These are phyloP conservation scores for Stagonosporopsis cucurbitacearum DNA, from an alignment of 2,329 filamentous ascomycete genomes.

Conservation along the genomic window DNA sequence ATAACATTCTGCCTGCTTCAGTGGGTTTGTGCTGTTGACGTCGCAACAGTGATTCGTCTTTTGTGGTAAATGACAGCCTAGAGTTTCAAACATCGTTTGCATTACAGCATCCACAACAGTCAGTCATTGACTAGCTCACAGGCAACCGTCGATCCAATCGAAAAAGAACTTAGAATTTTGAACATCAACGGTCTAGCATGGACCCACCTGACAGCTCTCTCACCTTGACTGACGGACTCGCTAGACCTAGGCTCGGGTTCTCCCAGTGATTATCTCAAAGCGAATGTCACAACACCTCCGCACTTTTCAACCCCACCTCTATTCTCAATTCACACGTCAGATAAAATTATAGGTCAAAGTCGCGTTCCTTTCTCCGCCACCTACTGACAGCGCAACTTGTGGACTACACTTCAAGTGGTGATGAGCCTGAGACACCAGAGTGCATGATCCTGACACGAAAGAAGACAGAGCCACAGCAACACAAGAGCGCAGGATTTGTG, in stretches of 20 bases:
- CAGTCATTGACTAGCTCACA: neutral
- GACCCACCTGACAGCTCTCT: neutral
- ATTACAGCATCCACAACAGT: neutral
- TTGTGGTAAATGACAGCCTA: no score
- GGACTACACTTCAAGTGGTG: neutral
- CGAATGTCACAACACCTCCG: neutral
- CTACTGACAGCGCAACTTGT: neutral
- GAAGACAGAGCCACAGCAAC: neutral
- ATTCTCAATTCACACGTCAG: neutral
- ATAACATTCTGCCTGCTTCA: no score
- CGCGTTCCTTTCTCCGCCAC: no score
- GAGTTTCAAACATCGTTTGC: no score
- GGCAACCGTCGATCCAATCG: neutral
- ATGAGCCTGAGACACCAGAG: neutral
- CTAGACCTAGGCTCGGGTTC: neutral
- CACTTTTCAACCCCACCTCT: neutral
- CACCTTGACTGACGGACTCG: neutral
- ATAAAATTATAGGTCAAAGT: no score
- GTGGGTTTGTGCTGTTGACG: no score
- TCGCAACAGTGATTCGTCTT: no score
- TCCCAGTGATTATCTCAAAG: neutral
- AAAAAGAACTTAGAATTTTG: neutral
- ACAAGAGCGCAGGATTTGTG: neutral
- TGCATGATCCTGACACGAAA: neutral
- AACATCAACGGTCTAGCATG: neutral